Evolutionary conservation across 2,329 filamentous ascomycete species (phyloP).

Genomic region (Trichoderma koningii): DNA sequence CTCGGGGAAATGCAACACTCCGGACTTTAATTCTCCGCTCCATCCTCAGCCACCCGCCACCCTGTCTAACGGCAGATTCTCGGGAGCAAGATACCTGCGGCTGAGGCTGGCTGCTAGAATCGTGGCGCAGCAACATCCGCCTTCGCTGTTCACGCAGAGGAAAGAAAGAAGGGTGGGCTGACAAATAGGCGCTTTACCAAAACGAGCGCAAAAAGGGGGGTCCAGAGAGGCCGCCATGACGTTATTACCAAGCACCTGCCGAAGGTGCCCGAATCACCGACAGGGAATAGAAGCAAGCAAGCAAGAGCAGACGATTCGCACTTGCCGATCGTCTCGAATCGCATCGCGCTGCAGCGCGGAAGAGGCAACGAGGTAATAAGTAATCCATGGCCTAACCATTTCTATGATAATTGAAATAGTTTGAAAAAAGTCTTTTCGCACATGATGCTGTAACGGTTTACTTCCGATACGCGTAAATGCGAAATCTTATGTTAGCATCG

Average conservation of each 20-base stretch:
- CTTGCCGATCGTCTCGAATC: not conserved
- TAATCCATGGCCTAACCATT: not conserved
- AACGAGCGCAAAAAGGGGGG: constrained; percentile 2
- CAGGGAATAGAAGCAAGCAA: not conserved
- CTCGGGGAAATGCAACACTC: constrained; percentile 11
- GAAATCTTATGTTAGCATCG: constrained; percentile 4
- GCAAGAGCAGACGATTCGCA: not conserved
- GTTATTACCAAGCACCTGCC: constrained; percentile 26
- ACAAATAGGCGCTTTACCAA: not conserved
- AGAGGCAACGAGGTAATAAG: not conserved
- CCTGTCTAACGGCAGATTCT: not conserved
- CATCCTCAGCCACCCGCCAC: constrained; percentile 8
- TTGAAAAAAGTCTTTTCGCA: not conserved
- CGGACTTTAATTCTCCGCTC: not conserved
- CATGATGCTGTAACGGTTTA: not conserved
- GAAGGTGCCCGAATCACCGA: constrained; percentile 23
- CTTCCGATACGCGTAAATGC: constrained; percentile 12
- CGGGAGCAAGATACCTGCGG: not conserved
- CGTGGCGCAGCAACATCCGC: constrained; percentile 2
- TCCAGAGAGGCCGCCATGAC: constrained; percentile 20
- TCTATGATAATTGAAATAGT: no score
- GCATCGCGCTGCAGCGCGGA: not conserved
- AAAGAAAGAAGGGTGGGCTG: not conserved
- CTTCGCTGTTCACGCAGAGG: not conserved
- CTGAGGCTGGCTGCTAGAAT: not conserved